A percentile compares a stretch with the other conserved stretches of the same genome.
Conservation (phyloP, 768 basidiomycete species). For the Tubosaeta brunneosetosa region DNA sequence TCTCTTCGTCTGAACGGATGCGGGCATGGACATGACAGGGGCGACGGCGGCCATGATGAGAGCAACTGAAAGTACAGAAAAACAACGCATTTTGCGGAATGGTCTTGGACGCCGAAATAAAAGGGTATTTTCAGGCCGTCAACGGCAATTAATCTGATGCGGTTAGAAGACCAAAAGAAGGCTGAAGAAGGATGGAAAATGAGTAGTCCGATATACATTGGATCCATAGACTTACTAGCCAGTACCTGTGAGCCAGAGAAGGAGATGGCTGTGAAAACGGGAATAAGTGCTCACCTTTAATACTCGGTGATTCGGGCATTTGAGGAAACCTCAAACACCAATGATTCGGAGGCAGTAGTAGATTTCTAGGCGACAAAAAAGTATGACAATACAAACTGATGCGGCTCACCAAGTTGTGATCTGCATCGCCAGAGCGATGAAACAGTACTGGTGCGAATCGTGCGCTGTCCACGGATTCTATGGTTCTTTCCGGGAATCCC, state of each 20-base stretch:
- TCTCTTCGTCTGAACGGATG: neutral
- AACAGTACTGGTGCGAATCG: no score
- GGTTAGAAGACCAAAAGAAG: slow-evolving; percentile 4
- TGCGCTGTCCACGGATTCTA: no score
- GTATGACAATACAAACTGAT: no score
- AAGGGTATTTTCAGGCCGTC: neutral
- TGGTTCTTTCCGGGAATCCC: no score
- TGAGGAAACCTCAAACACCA: no score
- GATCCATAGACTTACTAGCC: neutral
- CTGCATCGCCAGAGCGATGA: no score
- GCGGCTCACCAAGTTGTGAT: no score
- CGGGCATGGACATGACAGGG: neutral
- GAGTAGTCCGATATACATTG: neutral
- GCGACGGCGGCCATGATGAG: neutral
- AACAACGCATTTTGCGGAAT: neutral
- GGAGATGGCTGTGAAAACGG: neutral
- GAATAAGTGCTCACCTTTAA: no score
- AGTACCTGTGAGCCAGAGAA: neutral
- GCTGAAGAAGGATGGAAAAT: no score
- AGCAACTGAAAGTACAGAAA: neutral
- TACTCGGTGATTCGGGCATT: no score
- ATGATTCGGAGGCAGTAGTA: no score
- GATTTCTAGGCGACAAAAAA: no score
- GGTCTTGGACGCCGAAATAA: neutral
- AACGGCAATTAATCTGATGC: slow-evolving; percentile 36